Conservation (phyloP, 192 early-diverging fungal species). For the Coemansia sp. region DNA sequence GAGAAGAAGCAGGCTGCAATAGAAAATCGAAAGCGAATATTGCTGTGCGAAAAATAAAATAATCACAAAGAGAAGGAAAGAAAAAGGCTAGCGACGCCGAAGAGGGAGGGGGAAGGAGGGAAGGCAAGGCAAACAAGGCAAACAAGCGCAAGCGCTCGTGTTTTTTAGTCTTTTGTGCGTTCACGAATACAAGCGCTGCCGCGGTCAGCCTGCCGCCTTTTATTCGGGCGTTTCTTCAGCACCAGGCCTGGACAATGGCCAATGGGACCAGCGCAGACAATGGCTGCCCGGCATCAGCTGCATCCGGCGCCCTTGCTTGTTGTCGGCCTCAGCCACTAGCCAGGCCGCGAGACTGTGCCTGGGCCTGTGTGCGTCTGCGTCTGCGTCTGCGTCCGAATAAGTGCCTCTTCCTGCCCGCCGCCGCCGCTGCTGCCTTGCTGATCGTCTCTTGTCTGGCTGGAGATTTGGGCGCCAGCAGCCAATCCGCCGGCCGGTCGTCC, state of each 20-base stretch:
- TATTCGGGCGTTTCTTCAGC: background rate
- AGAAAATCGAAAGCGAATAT: conserved; percentile 1
- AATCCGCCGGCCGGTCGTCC: background rate
- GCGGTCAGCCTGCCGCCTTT: background rate
- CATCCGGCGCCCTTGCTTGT: background rate
- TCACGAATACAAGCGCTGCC: background rate
- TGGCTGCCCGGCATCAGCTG: background rate
- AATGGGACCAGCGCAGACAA: background rate
- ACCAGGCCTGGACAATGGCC: background rate
- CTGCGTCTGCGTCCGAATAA: no score
- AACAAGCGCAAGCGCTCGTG: background rate
- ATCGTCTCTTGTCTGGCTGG: no score
- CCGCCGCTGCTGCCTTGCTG: no score
- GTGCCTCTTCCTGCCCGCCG: no score
- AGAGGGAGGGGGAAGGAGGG: background rate
- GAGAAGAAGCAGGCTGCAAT: conserved; percentile 5
- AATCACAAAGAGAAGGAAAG: no score
- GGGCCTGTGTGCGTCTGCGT: no score
- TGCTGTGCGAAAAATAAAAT: background rate
- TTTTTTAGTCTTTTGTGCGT: conserved; percentile 4
- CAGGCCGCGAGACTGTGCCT: no score
- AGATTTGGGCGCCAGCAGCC: no score
- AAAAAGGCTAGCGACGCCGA: background rate
- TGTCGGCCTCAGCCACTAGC: background rate
- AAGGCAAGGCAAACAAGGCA: background rate